Evolutionary conservation across 306 rosid species (phyloP), one percentile per base, ranked within the genome.

Genomic region (Ammopiptanthus mongolicus): DNA sequence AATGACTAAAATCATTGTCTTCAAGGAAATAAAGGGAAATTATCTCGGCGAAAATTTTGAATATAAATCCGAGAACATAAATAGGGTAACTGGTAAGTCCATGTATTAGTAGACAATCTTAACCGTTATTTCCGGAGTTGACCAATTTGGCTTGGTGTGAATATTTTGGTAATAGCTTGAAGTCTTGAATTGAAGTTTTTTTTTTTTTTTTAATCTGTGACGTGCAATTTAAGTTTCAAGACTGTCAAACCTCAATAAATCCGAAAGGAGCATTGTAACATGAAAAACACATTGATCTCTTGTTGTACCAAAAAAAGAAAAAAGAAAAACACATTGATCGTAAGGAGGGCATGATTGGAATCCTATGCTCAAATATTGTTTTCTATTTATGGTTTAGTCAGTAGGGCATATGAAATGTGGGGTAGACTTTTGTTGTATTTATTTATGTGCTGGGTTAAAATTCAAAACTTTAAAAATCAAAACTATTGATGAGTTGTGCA

Each of bases 401-500:
- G 42, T 50, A 31, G 65, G 61, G 31, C 25, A 18, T 6, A 37
- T 64, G 8, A 4, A 50, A 11, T 17, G 22, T n/a, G 18, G 37
- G 63, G 37, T 57, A 23, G 9, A 57, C 63, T 57, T 23, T 57
- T 57, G 39, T 57, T 57, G 19, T 47, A 47, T n/a, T 47, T 5
- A 46, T 46, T 46, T 14, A 47, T n/a, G 19, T n/a, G 52, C 0
- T 0, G 18, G 52, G 51, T 46, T 46, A 46, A 46, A 46, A 44
- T 10, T 3, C 2, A 44, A 42, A 42, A 11, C 5, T 42, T 42
- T 42, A 37, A 12, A 42, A 11, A 46, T 15, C 17, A 6, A 17
- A 7, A 51, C 5, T 71, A 80, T 50, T 42, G 59, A 50, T 8
- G 5, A 78, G 42, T 76, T 44, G 69, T 70, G 80, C 31, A 69